Base-by-base conservation (phyloP, 2,329 filamentous ascomycete genomes). In the Purpureocillium lavendulum region DNA sequence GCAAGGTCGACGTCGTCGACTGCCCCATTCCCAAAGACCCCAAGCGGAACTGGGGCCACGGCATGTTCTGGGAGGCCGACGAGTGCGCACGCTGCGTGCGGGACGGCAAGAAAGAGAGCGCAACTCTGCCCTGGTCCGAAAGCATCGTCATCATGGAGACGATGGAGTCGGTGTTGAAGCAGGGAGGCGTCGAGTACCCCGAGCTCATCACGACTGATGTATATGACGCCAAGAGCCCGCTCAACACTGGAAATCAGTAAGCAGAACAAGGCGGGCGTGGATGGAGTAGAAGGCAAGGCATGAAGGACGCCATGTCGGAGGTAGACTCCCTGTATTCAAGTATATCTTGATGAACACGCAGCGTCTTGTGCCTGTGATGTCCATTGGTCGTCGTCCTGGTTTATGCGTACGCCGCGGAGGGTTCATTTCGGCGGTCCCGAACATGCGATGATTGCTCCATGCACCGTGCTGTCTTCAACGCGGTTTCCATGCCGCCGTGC, bases 51-150 rank as follows among this genome's bases (percentile, higher is more conserved):
- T 71, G 65, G 64, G 87, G 86, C 10, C 82, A 87, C 47, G 87
- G 87, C 36, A 92, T 94, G 85, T 92, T 87, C 65, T 90, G 82
- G 82, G 84, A 89, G 59, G 86, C 86, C 1, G 85, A 89, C 57
- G 85, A 87, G 66, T 82, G 77, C 47, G 85, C 82, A 21, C 71
- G 80, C 34, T 86, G 83, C 49, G 56, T 94, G 41, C 70, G 82
- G 33, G 87, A 92, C 56, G 85, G 87, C 16, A 79, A 78, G 62
- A 74, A 81, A 53, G 82, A 94, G 68, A 87, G 86, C 56, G 71
- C 74, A 35, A 73, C 72, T 11, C 65, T 92, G 61, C 77, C 81
- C 15, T 76, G 77, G 68, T 71, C 77, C 34, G 88, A 95, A 71
- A 90, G 83, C 54, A 69, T 94, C 40, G 72, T 80, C 36, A 87